phyloP scores from a whole-genome alignment of 306 rosid genomes.

The Mimosa bimucronata region DNA sequence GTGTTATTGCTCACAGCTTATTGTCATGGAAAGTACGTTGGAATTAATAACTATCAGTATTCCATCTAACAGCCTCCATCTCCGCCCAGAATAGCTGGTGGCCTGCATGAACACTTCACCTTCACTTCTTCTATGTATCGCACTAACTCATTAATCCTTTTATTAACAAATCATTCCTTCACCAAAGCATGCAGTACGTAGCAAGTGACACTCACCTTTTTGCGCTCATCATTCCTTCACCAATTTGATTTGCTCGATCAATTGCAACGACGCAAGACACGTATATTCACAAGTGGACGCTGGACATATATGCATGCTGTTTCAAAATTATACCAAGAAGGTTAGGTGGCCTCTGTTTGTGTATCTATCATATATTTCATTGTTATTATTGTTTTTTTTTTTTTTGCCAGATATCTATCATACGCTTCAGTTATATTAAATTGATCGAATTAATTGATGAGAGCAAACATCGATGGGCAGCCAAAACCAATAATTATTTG shows the following conservation, averaged over 20 bases:
- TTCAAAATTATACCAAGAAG: not conserved
- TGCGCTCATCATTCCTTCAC: not conserved
- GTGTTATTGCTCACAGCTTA: not conserved
- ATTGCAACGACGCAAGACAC: not conserved
- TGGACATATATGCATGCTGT: not conserved
- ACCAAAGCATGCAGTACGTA: not conserved
- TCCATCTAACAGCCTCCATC: not conserved
- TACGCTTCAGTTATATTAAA: too few species aligned
- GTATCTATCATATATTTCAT: not conserved
- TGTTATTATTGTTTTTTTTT: too few species aligned
- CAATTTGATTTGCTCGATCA: not conserved
- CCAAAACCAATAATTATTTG: not conserved
- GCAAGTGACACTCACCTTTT: not conserved
- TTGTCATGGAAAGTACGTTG: not conserved
- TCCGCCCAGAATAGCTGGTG: not conserved
- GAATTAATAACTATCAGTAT: not conserved
- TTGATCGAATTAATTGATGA: not conserved
- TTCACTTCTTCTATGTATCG: not conserved
- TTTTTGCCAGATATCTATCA: too few species aligned
- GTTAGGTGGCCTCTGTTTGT: not conserved
- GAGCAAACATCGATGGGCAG: not conserved
- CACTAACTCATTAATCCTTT: not conserved
- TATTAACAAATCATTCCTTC: too few species aligned
- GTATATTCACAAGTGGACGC: not conserved
- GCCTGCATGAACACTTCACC: not conserved